Percentiles rank a stretch among this genome's conserved stretches.
Conservation (phyloP, 2,329 filamentous ascomycete species). For the Chaetomium olivaceum region DNA sequence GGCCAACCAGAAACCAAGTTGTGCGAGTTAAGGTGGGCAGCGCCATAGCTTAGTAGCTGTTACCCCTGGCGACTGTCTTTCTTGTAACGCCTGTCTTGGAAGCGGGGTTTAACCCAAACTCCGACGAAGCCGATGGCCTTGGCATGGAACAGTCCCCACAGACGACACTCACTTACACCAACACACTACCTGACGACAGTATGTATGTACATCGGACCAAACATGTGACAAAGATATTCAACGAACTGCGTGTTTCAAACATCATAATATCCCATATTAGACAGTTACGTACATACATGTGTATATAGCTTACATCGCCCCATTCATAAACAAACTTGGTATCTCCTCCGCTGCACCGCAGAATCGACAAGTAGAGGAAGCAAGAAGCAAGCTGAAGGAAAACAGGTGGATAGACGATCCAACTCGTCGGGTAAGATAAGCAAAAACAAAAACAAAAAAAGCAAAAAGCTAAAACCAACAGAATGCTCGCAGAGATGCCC, state of each 20-base stretch:
- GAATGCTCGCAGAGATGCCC: neutral
- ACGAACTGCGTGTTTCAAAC: neutral
- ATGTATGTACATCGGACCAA: too few species aligned
- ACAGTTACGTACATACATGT: slow-evolving; percentile 17
- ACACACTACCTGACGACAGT: too few species aligned
- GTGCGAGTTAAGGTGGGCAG: neutral
- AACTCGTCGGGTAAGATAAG: neutral
- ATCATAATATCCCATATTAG: slow-evolving; percentile 13
- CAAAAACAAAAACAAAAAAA: neutral
- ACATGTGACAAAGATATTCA: neutral
- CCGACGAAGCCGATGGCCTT: neutral
- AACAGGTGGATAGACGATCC: neutral
- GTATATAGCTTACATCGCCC: slow-evolving; percentile 1
- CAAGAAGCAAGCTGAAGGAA: neutral
- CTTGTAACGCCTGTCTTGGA: neutral
- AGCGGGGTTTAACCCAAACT: neutral
- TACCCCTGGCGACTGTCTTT: neutral
- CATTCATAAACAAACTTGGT: slow-evolving; percentile 18
- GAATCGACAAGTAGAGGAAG: slow-evolving; percentile 6
- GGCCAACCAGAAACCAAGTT: neutral
- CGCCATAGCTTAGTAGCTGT: neutral
- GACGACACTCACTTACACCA: too few species aligned
- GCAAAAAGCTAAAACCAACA: neutral
- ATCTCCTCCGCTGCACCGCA: slow-evolving; percentile 25
- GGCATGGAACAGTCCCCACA: neutral